Base-by-base conservation (phyloP, 1,284 basidiomycete genomes). In the Ustilago esculenta region DNA sequence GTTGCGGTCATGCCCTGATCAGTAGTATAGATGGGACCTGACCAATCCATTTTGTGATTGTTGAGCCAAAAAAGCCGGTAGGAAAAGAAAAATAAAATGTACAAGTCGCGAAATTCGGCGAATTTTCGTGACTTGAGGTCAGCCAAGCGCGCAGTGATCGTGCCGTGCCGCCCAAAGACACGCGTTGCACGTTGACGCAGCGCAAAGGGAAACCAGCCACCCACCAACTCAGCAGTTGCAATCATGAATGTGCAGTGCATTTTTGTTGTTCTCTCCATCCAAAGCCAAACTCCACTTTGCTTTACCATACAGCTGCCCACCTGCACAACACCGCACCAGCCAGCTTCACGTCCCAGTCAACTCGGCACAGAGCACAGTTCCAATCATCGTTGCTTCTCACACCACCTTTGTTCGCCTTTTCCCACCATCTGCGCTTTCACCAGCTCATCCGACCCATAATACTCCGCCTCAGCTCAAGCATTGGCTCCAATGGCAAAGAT, bases 401-500 rank as follows among this genome's bases (percentile, higher is more conserved):
- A n/a, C n/a, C n/a, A n/a, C n/a, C n/a, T 29, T 25, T 23, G n/a
- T n/a, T 23, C 50, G 29, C 25, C 12, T 7, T 36, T 23, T 18
- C 18, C 8, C 21, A 23, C 27, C 2, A 8, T 12, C 7, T 11
- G 9, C 30, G 24, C 20, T 24, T 34, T 29, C 24, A 12, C 18
- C 29, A 35, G 12, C 6, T 27, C 24, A 23, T 24, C 7, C 20
- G 20, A 8, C 14, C 30, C 9, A 20, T 30, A 20, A 5, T 9
- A 11, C 24, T 29, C 17, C 40, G 29, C 11, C 42, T 20, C 27
- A 40, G 36, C 36, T 33, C 46, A 14, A 32, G 27, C n/a, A 36
- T n/a, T n/a, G 18, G 9, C 17, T 40, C 24, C 35, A 20, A 80
- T 81, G 77, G 75, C 73, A 41, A 79, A 80, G 53, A 83, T 82